A percentile compares a stretch with the other conserved stretches of the same genome.
Conservation (phyloP, 1,139 yeast species). For the Nakaseomyces nivariensis region DNA sequence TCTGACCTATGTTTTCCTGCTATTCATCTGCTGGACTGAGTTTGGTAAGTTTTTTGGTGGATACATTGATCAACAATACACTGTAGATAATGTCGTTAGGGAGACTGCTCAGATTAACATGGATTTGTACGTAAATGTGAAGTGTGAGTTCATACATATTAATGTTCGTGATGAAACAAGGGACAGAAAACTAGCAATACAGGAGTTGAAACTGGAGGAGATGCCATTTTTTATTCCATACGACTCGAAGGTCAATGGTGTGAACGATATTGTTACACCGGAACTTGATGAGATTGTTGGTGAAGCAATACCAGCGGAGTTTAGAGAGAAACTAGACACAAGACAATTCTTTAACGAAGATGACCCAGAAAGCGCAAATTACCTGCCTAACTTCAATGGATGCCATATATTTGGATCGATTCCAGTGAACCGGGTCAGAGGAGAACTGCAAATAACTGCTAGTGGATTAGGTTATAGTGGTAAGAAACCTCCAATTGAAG, state of each 20-base stretch:
- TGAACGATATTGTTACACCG: conserved; percentile 47
- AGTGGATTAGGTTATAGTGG: conserved; percentile 47
- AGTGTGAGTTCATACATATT: conserved; percentile 67
- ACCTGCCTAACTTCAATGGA: conserved; percentile 33
- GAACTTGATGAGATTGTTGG: conserved; percentile 56
- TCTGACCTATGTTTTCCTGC: conserved; percentile 46
- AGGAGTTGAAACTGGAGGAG: conserved; percentile 60
- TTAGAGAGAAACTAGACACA: conserved; percentile 31
- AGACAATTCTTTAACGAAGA: conserved; percentile 20
- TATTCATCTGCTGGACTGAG: conserved; percentile 76
- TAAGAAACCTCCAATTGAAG: conserved; percentile 39
- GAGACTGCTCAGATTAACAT: conserved; percentile 60
- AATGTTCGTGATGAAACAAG: conserved; percentile 69
- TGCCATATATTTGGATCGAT: conserved; percentile 84
- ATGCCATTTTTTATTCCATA: conserved; percentile 45
- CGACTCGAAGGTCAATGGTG: conserved; percentile 36
- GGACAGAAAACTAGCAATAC: conserved; percentile 71
- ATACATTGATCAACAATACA: conserved; percentile 64
- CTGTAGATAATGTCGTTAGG: conserved; percentile 55
- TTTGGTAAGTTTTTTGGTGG: conserved; percentile 83
- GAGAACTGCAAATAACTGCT: conserved; percentile 78
- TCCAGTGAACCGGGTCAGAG: conserved; percentile 78
- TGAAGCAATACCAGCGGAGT: conserved; percentile 57
- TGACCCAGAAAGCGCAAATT: conserved; percentile 11
- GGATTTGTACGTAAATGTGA: conserved; percentile 75